phyloP scores from a whole-genome alignment of 495 filamentous ascomycete genomes.

The Podospora sp. region DNA sequence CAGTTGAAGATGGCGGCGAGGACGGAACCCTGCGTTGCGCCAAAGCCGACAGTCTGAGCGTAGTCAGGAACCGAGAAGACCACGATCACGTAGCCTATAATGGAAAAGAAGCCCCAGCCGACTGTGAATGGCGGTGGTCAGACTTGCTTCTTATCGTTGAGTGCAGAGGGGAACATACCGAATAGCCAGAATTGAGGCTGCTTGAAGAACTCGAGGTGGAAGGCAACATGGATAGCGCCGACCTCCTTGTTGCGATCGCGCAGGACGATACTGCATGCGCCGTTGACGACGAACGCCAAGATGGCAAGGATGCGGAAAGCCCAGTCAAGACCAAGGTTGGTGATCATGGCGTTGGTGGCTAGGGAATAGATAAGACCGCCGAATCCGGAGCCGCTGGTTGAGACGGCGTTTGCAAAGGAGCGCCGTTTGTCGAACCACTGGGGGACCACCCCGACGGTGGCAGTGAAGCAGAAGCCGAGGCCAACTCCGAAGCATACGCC shows the following conservation, averaged over 20 bases:
- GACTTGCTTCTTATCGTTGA: background rate
- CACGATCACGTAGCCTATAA: constrained; percentile 73
- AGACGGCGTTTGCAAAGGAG: constrained; percentile 73
- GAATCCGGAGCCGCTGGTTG: constrained; percentile 72
- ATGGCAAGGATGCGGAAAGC: constrained; percentile 71
- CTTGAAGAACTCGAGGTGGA: constrained; percentile 64
- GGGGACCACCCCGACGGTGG: constrained; percentile 68
- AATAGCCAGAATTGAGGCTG: constrained; percentile 65
- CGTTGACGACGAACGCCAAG: constrained; percentile 59
- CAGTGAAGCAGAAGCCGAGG: constrained; percentile 76
- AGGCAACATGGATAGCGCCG: constrained; percentile 62
- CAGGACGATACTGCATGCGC: constrained; percentile 59
- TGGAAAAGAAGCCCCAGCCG: constrained; percentile 68
- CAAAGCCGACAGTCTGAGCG: constrained; percentile 63
- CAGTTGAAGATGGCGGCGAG: constrained; percentile 74
- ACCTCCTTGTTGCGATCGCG: constrained; percentile 70
- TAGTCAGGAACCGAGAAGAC: constrained; percentile 75
- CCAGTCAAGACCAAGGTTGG: constrained; percentile 62
- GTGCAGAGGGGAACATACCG: background rate
- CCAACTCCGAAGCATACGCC: constrained; percentile 76
- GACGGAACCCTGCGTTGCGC: constrained; percentile 66
- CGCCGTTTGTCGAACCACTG: constrained; percentile 78
- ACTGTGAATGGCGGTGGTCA: no score
- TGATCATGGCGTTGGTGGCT: constrained; percentile 63
- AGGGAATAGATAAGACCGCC: constrained; percentile 67